These are phyloP conservation scores for Calonectria montana DNA, from an alignment of 2,329 filamentous ascomycete species.

Conservation along the genomic window DNA sequence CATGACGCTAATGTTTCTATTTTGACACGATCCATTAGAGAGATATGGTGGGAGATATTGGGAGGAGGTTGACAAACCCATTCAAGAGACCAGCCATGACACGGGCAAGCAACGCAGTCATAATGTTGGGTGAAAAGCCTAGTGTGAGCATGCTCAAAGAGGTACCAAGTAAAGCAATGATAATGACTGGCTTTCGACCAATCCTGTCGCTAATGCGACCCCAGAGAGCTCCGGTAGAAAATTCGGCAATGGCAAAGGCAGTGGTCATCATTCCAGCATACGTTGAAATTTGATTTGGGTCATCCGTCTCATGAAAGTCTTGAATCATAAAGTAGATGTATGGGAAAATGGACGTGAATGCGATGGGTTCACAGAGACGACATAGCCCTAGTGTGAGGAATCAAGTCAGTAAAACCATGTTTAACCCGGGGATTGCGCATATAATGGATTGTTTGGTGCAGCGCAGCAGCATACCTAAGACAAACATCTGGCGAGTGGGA, in stretches of 20 bases:
- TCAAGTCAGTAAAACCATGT: constrained; percentile 16
- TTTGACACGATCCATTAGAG: constrained; percentile 23
- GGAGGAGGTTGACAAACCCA: constrained; percentile 69
- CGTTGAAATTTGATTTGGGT: constrained; percentile 83
- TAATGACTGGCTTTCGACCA: constrained; percentile 90
- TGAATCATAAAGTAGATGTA: constrained; percentile 99
- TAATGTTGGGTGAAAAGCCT: constrained; percentile 86
- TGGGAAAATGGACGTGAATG: constrained; percentile 99
- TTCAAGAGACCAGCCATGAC: constrained; percentile 92
- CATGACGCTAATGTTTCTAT: constrained; percentile 90
- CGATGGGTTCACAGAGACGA: constrained; percentile 97
- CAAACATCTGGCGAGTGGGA: constrained; percentile 61
- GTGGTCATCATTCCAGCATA: constrained; percentile 98
- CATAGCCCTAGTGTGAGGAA: constrained; percentile 75
- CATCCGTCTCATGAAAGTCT: constrained; percentile 86
- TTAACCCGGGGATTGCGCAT: neutral
- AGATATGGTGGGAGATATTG: neutral
- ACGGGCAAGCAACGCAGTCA: constrained; percentile 85
- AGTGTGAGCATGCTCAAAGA: constrained; percentile 95
- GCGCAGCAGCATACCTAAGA: constrained; percentile 59
- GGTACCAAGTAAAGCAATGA: constrained; percentile 89
- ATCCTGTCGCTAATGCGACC: constrained; percentile 90
- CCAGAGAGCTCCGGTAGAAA: constrained; percentile 92
- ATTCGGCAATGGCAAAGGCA: constrained; percentile 95
- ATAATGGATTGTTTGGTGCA: neutral